These are phyloP conservation scores for Xylariaceae sp. DNA, from an alignment of 2,329 filamentous ascomycete genomes.

Conservation along the genomic window DNA sequence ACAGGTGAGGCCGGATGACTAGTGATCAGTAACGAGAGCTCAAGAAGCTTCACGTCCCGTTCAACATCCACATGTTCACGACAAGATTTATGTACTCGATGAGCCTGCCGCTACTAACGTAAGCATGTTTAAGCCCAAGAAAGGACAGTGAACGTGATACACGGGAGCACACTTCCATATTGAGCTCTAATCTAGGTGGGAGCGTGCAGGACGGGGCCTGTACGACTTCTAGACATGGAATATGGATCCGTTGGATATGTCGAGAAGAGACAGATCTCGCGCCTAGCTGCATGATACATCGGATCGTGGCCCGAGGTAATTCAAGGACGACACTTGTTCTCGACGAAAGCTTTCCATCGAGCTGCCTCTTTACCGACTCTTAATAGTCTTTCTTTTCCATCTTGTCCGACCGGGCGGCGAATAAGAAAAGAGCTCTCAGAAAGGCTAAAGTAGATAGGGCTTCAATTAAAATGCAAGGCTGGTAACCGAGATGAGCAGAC, in stretches of 20 bases:
- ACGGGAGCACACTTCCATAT: constrained; percentile 6
- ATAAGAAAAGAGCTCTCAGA: background rate
- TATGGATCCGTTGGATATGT: background rate
- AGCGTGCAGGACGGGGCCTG: background rate
- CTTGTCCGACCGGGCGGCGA: too few relatives aligned
- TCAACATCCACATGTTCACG: too few relatives aligned
- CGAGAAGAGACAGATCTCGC: background rate
- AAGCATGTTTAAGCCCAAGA: too few relatives aligned
- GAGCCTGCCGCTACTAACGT: too few relatives aligned
- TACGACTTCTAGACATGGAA: constrained; percentile 11
- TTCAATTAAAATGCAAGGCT: too few relatives aligned
- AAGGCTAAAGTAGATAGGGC: too few relatives aligned
- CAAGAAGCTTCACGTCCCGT: too few relatives aligned
- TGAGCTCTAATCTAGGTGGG: constrained; percentile 1
- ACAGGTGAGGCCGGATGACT: too few relatives aligned
- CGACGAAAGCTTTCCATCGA: background rate
- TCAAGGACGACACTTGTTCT: background rate
- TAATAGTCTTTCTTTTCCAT: background rate
- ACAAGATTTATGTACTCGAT: too few relatives aligned
- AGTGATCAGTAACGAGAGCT: too few relatives aligned
- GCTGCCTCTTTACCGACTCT: background rate
- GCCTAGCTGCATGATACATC: constrained; percentile 14
- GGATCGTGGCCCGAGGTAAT: background rate
- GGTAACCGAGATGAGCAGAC: too few relatives aligned
- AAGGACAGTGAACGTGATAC: constrained; percentile 5